A percentile compares a stretch with the other conserved stretches of the same genome.
These are phyloP conservation scores for Sugiyamaella grinbergsii DNA, from an alignment of 1,139 yeast species.

Conservation along the genomic window DNA sequence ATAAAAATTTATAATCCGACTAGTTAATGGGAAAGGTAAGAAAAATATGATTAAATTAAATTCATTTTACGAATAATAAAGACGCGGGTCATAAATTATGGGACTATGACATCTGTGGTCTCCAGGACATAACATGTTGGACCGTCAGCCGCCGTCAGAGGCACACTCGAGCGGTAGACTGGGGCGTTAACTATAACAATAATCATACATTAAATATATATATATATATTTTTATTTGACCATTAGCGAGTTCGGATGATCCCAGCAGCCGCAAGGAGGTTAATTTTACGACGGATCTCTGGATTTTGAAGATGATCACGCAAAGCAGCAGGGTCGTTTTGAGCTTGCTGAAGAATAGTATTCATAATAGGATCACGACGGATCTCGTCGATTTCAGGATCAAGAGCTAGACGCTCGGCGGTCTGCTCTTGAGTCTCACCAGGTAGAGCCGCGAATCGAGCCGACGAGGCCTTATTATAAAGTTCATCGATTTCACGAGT, in stretches of 20 bases:
- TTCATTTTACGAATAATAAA: no score
- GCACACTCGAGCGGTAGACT: background rate
- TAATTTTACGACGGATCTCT: constrained; percentile 83
- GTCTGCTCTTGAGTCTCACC: constrained; percentile 97
- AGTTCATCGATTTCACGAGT: constrained; percentile 80
- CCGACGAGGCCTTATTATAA: constrained; percentile 72
- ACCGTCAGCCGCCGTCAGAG: no score
- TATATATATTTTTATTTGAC: no score
- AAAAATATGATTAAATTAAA: no score
- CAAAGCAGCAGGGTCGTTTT: constrained; percentile 92
- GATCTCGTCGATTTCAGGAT: constrained; percentile 89
- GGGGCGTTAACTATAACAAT: background rate
- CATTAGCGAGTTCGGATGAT: constrained; percentile 85
- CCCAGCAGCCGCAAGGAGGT: constrained; percentile 93
- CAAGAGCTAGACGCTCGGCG: constrained; percentile 84
- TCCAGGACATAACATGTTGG: no score
- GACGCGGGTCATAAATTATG: no score
- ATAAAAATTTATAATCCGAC: background rate
- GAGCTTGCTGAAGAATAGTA: constrained; percentile 90
- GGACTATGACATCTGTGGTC: no score
- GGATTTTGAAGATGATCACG: constrained; percentile 99
- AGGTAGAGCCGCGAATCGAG: constrained; percentile 76
- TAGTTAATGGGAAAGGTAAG: no score
- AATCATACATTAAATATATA: constrained; percentile 8
- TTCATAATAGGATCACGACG: constrained; percentile 98